Conservation (phyloP, 495 filamentous ascomycete genomes). For the Pseudoneurospora amorphoporcata region DNA sequence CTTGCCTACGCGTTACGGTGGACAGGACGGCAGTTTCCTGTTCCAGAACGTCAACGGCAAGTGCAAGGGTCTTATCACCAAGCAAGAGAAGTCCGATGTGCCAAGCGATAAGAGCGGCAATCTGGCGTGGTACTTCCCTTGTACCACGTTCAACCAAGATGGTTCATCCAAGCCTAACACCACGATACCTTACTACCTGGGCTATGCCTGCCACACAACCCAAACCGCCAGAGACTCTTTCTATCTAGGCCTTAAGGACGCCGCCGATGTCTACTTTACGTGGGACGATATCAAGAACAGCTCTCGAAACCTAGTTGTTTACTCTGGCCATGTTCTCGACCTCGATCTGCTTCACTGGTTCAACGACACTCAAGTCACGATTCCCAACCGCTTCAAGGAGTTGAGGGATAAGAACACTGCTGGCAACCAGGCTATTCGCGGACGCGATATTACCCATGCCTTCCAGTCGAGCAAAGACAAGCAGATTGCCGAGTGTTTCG, state of each 20-base stretch:
- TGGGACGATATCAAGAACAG: conserved; percentile 91
- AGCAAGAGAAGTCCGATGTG: conserved; percentile 58
- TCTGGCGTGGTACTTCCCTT: conserved; percentile 96
- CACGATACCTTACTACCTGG: conserved; percentile 63
- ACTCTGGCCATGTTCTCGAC: conserved; percentile 88
- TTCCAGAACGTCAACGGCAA: conserved; percentile 98
- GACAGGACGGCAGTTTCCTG: conserved; percentile 87
- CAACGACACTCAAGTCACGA: conserved; percentile 70
- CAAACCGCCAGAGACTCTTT: conserved; percentile 55
- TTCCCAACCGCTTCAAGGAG: conserved; percentile 68
- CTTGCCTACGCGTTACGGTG: conserved; percentile 66
- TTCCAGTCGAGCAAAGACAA: conserved; percentile 72
- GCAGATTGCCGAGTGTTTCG: conserved; percentile 70
- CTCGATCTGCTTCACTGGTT: conserved; percentile 89
- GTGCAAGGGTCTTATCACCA: conserved; percentile 84
- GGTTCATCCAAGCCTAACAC: conserved; percentile 69
- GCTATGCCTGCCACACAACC: conserved; percentile 87
- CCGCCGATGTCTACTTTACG: conserved; percentile 73
- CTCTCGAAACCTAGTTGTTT: conserved; percentile 82
- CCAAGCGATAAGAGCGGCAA: conserved; percentile 63
- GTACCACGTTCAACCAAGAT: conserved; percentile 83
- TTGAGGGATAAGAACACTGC: conserved; percentile 43
- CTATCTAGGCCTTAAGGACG: conserved; percentile 52
- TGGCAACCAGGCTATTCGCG: conserved; percentile 61
- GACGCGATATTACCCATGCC: conserved; percentile 83